Conservation (phyloP, 139 green algal genomes). For the Diplosphaera chodatii region DNA sequence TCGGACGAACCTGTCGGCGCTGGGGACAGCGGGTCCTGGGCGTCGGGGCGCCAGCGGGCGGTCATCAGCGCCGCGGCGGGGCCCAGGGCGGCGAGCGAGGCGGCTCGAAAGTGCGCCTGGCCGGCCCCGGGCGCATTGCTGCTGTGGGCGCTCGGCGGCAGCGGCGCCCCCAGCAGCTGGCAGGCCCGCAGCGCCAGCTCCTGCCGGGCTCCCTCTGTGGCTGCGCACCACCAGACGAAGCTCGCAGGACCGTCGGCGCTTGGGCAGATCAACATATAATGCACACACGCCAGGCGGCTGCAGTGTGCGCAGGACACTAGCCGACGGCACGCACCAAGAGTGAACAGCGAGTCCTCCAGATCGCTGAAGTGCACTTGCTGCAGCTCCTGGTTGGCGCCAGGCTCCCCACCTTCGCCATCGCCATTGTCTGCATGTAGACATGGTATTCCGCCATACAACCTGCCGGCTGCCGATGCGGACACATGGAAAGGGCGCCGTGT, state of each 20-base stretch:
- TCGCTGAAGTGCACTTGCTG: constrained; percentile 14
- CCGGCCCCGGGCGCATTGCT: constrained; percentile 15
- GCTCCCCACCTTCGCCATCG: constrained; percentile 2
- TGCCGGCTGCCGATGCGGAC: no score
- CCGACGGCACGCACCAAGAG: constrained; percentile 15
- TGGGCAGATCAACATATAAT: no score
- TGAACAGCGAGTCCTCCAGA: constrained; percentile 10
- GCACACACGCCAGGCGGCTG: no score
- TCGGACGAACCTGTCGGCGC: neutral
- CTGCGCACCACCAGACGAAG: constrained; percentile 16
- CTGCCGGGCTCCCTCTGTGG: constrained; percentile 15
- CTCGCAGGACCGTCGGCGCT: no score
- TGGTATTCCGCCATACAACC: no score
- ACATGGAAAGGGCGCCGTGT: no score
- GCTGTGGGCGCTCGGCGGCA: constrained; percentile 16
- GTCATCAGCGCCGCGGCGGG: neutral
- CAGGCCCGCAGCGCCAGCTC: constrained; percentile 42
- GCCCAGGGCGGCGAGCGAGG: neutral
- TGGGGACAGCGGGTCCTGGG: neutral
- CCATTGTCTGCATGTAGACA: no score
- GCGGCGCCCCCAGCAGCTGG: constrained; percentile 48
- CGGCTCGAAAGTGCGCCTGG: neutral
- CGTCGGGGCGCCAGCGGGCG: neutral
- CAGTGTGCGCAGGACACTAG: no score
- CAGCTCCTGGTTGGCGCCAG: no score